Base-by-base conservation (phyloP, 2,329 filamentous ascomycete genomes). In the Alternaria atra region DNA sequence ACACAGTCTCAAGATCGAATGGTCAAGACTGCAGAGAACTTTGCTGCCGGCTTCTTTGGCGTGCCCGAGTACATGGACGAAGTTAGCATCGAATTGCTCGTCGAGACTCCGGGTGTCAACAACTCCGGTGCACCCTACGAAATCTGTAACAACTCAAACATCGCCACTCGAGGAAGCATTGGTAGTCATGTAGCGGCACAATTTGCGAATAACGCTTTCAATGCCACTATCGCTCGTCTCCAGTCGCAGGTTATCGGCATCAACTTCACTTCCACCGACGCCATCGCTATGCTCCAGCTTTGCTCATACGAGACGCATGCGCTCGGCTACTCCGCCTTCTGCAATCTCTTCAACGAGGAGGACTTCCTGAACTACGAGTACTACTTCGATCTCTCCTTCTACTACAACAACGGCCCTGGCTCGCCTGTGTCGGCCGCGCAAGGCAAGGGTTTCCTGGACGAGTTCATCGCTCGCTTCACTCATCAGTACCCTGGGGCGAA, bases 361-460 rank as follows among this genome's bases (percentile, higher is more conserved):
- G 81, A 83, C 57, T 83, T 79, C 59, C 30, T 81, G 9, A 80
- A 81, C 60, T 81, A 77, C 55, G 80, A 82, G 52, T 82, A 83
- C 66, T 81, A 76, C 67, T 81, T 76, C 62, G 81, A 83, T 57
- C 67, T 83, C 30, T 76, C 76, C 58, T 70, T 80, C 67, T 75
- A 73, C 64, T 73, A 71, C 63, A 74, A 76, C 65, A 76, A 76
- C 55, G 70, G 73, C 0, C 70, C 70, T 8, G 72, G 73, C 6
- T 73, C 70, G 5, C 72, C 72, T 4, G 72, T 75, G 4, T 60
- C 73, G 8, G 73, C 73, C n/a, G 73, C 72, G 0, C 71, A 76
- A 56, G 73, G 73, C n/a, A 76, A 76, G 34, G 72, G 67, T 1
- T 76, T 67, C 27, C 67, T 76, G 0, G 71, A 75, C 34, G 70